Evolutionary conservation across 306 rosid species (phyloP).

Genomic region (Lupinus albus): DNA sequence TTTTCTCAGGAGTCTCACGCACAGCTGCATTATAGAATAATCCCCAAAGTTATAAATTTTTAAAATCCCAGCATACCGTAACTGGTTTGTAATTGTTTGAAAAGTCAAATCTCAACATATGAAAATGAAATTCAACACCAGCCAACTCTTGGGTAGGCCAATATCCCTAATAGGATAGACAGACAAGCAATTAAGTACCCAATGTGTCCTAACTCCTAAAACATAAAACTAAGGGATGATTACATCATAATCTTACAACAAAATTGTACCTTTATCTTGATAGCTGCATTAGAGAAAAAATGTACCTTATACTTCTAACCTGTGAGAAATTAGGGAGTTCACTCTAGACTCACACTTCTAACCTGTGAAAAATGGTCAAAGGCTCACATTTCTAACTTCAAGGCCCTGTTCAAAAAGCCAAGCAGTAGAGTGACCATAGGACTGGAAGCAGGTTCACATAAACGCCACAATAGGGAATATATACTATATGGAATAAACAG

Average conservation of each 20-base stretch:
- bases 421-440: neutral
- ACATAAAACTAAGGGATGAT: neutral
- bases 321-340: slow-evolving; percentile 6
- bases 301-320: slow-evolving; percentile 9
- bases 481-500: neutral
- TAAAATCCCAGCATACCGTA: slow-evolving; percentile 11
- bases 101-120: slow-evolving; percentile 28
- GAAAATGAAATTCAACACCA: slow-evolving; percentile 2
- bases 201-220: slow-evolving; percentile 4
- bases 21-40: slow-evolving; percentile 59
- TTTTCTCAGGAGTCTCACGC: slow-evolving; percentile 50
- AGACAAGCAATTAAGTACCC: neutral
- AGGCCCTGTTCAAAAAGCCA: neutral
- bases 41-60: slow-evolving; percentile 20
- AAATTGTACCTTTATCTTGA: slow-evolving; percentile 14
- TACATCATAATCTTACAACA: slow-evolving; percentile 1
- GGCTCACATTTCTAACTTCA: neutral
- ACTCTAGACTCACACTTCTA: neutral
- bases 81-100: neutral
- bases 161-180: slow-evolving; percentile 15
- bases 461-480: slow-evolving; percentile 1
- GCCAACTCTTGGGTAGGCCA: slow-evolving; percentile 15
- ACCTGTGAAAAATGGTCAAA: neutral
- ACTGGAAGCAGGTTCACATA: slow-evolving; percentile 14
- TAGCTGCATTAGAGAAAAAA: neutral